phyloP scores from a whole-genome alignment of 202 grass and related monocot species.

The Hordeum pubiflorum region DNA sequence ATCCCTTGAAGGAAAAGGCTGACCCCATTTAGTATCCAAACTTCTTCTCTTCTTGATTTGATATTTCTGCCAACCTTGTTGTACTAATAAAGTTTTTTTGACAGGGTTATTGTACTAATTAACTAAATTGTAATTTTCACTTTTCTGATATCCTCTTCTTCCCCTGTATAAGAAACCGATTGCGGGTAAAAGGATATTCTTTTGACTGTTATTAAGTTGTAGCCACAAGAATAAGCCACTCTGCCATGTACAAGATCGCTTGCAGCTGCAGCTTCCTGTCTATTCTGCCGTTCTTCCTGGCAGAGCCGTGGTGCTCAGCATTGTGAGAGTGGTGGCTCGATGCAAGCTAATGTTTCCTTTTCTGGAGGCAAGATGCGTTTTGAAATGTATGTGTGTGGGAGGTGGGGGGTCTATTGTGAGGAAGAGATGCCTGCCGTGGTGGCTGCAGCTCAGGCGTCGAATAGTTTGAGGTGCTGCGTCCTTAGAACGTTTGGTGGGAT shows the following conservation, averaged over 20 bases:
- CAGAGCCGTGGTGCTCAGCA: conserved; percentile 7
- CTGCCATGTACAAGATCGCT: conserved; percentile 17
- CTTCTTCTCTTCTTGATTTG: neutral
- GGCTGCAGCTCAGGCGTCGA: conserved; percentile 10
- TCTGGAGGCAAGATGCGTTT: conserved; percentile 25
- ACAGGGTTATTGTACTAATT: conserved; percentile 5
- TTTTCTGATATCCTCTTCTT: neutral
- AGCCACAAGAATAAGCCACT: no score
- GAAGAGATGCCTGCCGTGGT: neutral
- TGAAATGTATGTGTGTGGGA: conserved; percentile 22
- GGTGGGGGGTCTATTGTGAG: conserved; percentile 44
- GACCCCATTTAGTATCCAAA: conserved; percentile 9
- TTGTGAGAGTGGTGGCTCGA: conserved; percentile 12
- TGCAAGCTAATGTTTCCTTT: conserved; percentile 2
- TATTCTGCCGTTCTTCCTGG: conserved; percentile 20
- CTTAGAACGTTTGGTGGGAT: conserved; percentile 62
- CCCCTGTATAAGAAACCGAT: conserved; percentile 1
- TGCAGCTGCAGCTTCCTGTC: conserved; percentile 46
- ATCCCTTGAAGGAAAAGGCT: conserved; percentile 18
- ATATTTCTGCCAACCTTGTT: conserved; percentile 1
- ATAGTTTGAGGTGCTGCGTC: conserved; percentile 49
- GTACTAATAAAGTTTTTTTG: neutral
- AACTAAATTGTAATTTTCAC: conserved; percentile 13
- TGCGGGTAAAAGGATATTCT: neutral
- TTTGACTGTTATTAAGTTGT: no score